A percentile compares a stretch with the other conserved stretches of the same genome.
These are phyloP conservation scores for Gliomastix tumulicola DNA, from an alignment of 2,329 filamentous ascomycete species.

Conservation along the genomic window DNA sequence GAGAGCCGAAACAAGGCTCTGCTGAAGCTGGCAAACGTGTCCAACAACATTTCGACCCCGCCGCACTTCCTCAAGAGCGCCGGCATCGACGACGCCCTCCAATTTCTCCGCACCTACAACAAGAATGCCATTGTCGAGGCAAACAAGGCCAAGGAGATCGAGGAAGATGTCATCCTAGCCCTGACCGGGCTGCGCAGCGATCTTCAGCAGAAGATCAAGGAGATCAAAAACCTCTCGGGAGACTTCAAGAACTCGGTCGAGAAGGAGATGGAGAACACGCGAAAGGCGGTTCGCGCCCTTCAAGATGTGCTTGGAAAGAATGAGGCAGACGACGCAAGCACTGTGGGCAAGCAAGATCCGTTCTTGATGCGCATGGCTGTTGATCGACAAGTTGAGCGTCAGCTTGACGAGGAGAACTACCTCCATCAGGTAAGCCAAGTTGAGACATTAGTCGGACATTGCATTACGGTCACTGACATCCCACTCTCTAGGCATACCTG, in stretches of 20 bases:
- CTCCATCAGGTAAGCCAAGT: constrained; percentile 67
- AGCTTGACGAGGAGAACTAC: constrained; percentile 97
- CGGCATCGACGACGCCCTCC: constrained; percentile 81
- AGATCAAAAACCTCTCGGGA: constrained; percentile 87
- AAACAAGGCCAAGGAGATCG: constrained; percentile 84
- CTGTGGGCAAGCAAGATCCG: constrained; percentile 83
- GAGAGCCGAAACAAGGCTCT: constrained; percentile 78
- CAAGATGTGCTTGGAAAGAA: constrained; percentile 74
- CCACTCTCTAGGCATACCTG: constrained; percentile 64
- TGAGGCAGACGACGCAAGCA: constrained; percentile 66
- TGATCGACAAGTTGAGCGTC: constrained; percentile 83
- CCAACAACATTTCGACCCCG: constrained; percentile 73
- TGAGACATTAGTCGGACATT: constrained; percentile 3
- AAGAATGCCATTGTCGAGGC: constrained; percentile 72
- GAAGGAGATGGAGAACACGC: constrained; percentile 84
- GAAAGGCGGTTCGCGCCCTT: constrained; percentile 71
- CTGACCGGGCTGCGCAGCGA: constrained; percentile 81
- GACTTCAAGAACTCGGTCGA: constrained; percentile 98
- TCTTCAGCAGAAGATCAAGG: constrained; percentile 92
- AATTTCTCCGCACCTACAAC: constrained; percentile 76
- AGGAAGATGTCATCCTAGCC: constrained; percentile 84
- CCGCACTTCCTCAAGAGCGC: constrained; percentile 70
- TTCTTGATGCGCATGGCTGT: constrained; percentile 81
- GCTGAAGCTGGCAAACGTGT: constrained; percentile 73
- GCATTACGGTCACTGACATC: not conserved